A percentile compares a stretch with the other conserved stretches of the same genome.
These are phyloP conservation scores for Tricholoma sp. DNA, from an alignment of 768 basidiomycete genomes.

Conservation along the genomic window DNA sequence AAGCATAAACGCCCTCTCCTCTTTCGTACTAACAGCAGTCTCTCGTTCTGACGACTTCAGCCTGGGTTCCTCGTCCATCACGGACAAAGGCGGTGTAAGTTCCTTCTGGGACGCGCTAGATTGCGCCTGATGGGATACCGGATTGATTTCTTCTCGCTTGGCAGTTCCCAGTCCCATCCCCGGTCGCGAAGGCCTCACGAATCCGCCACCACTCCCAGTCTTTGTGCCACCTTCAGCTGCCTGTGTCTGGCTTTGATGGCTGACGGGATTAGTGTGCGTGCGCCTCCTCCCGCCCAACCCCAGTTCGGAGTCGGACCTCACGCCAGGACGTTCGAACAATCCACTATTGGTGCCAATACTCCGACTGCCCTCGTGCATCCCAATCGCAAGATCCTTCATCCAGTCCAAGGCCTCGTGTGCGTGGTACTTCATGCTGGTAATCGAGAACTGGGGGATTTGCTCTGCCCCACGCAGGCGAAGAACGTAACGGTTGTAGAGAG, in stretches of 20 bases:
- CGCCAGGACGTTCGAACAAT: background rate
- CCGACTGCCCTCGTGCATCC: slow-evolving; percentile 19
- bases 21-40: slow-evolving; percentile 10
- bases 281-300: background rate
- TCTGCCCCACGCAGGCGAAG: slow-evolving; percentile 68
- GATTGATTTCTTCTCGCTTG: slow-evolving; percentile 27
- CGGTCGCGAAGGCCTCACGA: slow-evolving; percentile 24
- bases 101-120: background rate
- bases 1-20: slow-evolving; percentile 34
- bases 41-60: slow-evolving; percentile 12
- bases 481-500: slow-evolving; percentile 74
- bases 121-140: slow-evolving; percentile 39
- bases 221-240: slow-evolving; percentile 13
- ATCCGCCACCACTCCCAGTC: slow-evolving; percentile 11
- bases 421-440: slow-evolving; percentile 49
- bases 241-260: slow-evolving; percentile 22
- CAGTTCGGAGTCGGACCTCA: background rate
- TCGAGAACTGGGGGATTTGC: slow-evolving; percentile 63
- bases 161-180: slow-evolving; percentile 14
- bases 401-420: slow-evolving; percentile 37
- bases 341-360: slow-evolving; percentile 9
- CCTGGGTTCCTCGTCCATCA: slow-evolving; percentile 8
- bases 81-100: slow-evolving; percentile 11
- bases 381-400: slow-evolving; percentile 31
- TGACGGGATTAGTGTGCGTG: slow-evolving; percentile 31